Conservation (phyloP, 192 early-diverging fungal species). For the Backusella morwellensis region DNA sequence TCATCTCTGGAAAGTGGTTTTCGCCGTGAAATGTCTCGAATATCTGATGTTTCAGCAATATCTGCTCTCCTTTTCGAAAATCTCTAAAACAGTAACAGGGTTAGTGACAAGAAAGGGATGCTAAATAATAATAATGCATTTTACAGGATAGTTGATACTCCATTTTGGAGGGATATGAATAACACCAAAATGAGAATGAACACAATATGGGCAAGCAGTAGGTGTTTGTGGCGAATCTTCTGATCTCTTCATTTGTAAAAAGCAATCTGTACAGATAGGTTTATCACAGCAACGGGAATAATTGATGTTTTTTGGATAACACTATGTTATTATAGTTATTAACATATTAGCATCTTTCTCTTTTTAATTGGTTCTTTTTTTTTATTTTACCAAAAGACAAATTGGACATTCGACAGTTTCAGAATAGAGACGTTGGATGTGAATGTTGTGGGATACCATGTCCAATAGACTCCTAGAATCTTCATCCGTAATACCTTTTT, state of each 20-base stretch:
- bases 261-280: conserved; percentile 95
- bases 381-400: conserved; percentile 25
- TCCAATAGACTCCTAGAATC: not conserved
- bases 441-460: not conserved
- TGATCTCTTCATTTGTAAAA: conserved; percentile 91
- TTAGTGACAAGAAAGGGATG: not conserved
- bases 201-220: conserved; percentile 85
- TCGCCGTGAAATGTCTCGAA: conserved; percentile 27
- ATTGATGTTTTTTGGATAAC: conserved; percentile 91
- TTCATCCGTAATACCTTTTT: not conserved
- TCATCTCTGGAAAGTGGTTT: conserved; percentile 50
- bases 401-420: conserved; percentile 33
- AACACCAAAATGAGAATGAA: conserved; percentile 80
- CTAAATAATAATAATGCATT: not conserved
- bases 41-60: not conserved
- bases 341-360: not conserved
- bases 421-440: not conserved
- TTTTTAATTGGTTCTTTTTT: not conserved
- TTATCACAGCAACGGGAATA: conserved; percentile 90
- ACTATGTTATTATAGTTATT: conserved; percentile 32
- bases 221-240: conserved; percentile 65
- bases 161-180: conserved; percentile 47
- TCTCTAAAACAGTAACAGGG: not conserved
- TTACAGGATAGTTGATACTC: conserved; percentile 11
- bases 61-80: not conserved